phyloP scores from a whole-genome alignment of 441 rosid genomes.

The Rhodomyrtus psidioides region DNA sequence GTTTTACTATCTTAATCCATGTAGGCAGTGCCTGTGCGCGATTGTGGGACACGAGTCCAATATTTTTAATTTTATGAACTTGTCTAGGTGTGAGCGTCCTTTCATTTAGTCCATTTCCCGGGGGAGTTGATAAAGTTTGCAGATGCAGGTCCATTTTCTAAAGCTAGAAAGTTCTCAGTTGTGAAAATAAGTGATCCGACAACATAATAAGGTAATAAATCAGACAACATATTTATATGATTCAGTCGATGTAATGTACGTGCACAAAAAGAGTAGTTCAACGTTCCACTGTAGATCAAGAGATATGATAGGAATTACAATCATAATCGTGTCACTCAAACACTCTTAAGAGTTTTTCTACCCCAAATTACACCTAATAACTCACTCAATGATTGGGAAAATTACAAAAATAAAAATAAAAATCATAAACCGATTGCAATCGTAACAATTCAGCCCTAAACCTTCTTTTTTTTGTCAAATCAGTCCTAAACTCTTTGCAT shows the following conservation, averaged over 20 bases:
- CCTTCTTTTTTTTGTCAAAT: no score
- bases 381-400: no score
- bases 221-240: fast-evolving
- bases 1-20: background rate
- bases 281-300: background rate
- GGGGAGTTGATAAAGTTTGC: background rate
- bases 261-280: background rate
- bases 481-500: no score
- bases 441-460: no score
- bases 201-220: background rate
- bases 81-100: background rate
- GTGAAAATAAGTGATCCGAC: background rate
- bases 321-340: no score
- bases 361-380: no score
- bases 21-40: background rate
- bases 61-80: background rate
- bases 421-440: no score
- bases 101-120: background rate
- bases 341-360: no score
- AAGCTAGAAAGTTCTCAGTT: background rate
- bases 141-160: background rate
- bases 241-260: background rate
- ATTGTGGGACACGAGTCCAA: background rate
- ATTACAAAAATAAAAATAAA: no score
- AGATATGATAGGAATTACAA: fast-evolving